Evolutionary conservation across 345 rosid species (phyloP), one percentile per base, ranked within the genome.

Genomic region (Bruguiera gymnorhiza): DNA sequence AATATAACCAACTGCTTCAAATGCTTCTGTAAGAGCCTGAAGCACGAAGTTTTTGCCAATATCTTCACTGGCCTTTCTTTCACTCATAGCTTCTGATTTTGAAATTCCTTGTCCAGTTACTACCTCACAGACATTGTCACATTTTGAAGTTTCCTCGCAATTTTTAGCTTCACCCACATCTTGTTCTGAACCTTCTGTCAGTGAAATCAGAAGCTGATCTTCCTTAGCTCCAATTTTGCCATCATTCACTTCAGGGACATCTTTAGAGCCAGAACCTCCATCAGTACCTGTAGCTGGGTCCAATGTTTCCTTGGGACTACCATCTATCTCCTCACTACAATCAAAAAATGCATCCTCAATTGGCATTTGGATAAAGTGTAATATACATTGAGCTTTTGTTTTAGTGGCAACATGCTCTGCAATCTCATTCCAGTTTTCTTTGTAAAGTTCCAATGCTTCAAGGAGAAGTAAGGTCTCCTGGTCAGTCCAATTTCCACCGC

Each of bases 341-440:
- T 92, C 87, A 72, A 84, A 76, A 85, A 95, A 90, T 18, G 74
- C 74, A 86, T 92, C 99, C 83, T 87, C 96, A 68, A 92, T 90
- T 51, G 99, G 99, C 98, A 96, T 92, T 79, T 92, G 97, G 74
- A 96, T 82, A 81, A 96, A 96, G 81, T 96, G 98, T 82, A 96
- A 85, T 73, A 96, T 96, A 78, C 99, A 96, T 70, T 96, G 96
- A 80, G 93, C 93, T 82, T 88, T 92, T 15, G 99, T 88, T 80
- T 96, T 96, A 5, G 99, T 92, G 62, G 96, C 98, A 77, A 96
- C 99, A 83, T 96, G 99, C 78, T 96, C 99, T 43, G 98, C 99
- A 80, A 96, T 96, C 85, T 92, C 98, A 75, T 79, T 90, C 97
- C 97, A 96, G 78, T 92, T 92, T 74, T 96, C 98, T 82, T 86